A percentile compares a stretch with the other conserved stretches of the same genome.
These are phyloP conservation scores for Suillus discolor DNA, from an alignment of 768 basidiomycete species.

Conservation along the genomic window DNA sequence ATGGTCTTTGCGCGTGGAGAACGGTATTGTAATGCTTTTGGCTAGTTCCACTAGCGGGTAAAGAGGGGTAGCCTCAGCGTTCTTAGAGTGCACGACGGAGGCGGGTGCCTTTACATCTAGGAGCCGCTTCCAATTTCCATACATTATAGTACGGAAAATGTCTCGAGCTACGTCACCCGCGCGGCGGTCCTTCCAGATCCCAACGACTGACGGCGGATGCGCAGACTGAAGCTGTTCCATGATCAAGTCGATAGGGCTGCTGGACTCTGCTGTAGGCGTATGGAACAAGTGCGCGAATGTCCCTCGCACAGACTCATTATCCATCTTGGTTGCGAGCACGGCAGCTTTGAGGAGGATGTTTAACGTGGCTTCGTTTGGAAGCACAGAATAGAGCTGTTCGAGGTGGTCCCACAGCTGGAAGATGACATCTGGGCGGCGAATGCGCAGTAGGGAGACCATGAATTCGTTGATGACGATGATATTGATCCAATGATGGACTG, in stretches of 20 bases:
- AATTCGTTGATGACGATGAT: constrained; percentile 43
- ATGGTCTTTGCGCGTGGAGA: constrained; percentile 8
- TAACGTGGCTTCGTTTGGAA: constrained; percentile 58
- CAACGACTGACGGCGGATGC: constrained; percentile 33
- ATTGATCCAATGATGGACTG: constrained; percentile 17
- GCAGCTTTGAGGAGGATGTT: constrained; percentile 63
- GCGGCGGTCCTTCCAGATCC: constrained; percentile 47
- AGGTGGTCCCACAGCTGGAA: constrained; percentile 74
- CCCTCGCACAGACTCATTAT: constrained; percentile 53
- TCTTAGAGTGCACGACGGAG: constrained; percentile 30
- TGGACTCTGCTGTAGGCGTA: constrained; percentile 13
- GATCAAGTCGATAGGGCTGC: constrained; percentile 30
- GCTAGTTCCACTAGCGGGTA: constrained; percentile 32
- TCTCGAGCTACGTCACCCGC: constrained; percentile 52
- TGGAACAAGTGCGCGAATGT: constrained; percentile 46
- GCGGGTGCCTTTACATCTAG: constrained; percentile 39
- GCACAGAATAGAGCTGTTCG: constrained; percentile 54
- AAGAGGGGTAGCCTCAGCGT: constrained; percentile 20
- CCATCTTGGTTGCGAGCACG: constrained; percentile 50
- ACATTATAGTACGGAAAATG: constrained; percentile 57
- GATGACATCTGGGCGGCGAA: constrained; percentile 61
- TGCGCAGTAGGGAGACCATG: constrained; percentile 49
- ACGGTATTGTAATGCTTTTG: constrained; percentile 25
- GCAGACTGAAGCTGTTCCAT: constrained; percentile 27
- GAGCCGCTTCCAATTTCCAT: constrained; percentile 58